A percentile compares a stretch with the other conserved stretches of the same genome.
Evolutionary conservation across 768 basidiomycete genomes (phyloP).

Genomic region (Hypholoma fasciculare): DNA sequence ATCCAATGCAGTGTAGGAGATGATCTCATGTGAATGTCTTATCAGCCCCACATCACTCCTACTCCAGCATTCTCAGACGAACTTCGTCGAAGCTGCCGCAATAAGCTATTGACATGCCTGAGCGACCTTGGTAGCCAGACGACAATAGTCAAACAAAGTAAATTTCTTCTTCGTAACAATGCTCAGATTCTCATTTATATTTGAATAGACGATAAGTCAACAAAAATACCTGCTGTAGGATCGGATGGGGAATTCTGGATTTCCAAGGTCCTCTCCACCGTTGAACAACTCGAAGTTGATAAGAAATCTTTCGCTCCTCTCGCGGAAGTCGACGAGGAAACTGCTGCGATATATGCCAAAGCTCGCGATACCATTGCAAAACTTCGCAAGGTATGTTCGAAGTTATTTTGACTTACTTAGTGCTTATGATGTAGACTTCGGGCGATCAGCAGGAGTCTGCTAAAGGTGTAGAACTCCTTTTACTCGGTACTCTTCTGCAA

Average conservation of each 20-base stretch:
- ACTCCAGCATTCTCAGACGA: constrained; percentile 74
- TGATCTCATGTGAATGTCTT: neutral
- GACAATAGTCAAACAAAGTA: constrained; percentile 52
- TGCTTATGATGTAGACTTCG: constrained; percentile 16
- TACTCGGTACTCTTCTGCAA: constrained; percentile 70
- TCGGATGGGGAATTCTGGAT: constrained; percentile 83
- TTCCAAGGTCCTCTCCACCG: constrained; percentile 57
- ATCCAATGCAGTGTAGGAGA: constrained; percentile 6
- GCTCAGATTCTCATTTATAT: neutral
- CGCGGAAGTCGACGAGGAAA: constrained; percentile 56
- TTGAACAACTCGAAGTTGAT: constrained; percentile 62
- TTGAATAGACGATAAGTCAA: constrained; percentile 43
- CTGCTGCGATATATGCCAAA: constrained; percentile 42
- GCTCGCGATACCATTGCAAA: constrained; percentile 41
- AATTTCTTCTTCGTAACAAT: neutral
- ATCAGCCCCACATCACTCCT: constrained; percentile 61
- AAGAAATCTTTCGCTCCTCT: constrained; percentile 63
- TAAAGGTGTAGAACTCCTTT: constrained; percentile 69
- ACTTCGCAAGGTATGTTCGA: constrained; percentile 43
- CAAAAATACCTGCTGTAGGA: constrained; percentile 59
- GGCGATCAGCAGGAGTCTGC: constrained; percentile 48
- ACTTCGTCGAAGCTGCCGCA: constrained; percentile 65
- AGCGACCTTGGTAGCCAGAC: constrained; percentile 69
- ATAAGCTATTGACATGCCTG: constrained; percentile 69
- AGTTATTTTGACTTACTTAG: neutral